phyloP scores from a whole-genome alignment of 192 early-diverging fungal species.

The Ambispora gerdemannii region DNA sequence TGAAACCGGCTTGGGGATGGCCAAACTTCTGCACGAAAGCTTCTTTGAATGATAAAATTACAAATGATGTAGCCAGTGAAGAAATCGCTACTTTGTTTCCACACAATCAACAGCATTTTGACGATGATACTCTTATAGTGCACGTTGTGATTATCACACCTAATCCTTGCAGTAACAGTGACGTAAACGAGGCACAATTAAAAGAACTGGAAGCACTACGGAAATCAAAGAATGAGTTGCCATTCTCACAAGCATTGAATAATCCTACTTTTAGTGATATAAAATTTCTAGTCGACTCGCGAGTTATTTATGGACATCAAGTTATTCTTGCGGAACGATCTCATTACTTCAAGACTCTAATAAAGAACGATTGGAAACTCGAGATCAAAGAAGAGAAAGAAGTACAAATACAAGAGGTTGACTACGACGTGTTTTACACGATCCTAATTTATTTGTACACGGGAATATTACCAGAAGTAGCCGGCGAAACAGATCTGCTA shows the following conservation, averaged over 20 bases:
- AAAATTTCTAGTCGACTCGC: constrained; percentile 3
- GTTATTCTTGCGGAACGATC: constrained; percentile 6
- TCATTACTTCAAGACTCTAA: constrained; percentile 20
- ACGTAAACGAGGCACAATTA: background rate
- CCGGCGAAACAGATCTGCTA: background rate
- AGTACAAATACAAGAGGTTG: background rate
- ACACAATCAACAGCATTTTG: background rate
- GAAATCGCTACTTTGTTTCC: background rate
- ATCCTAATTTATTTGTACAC: constrained; percentile 5
- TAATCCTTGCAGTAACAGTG: background rate
- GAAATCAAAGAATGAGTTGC: background rate
- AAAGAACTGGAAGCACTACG: background rate
- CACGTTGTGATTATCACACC: constrained; percentile 14
- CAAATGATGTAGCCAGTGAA: background rate
- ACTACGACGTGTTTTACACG: constrained; percentile 4
- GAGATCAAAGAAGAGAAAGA: constrained; percentile 3
- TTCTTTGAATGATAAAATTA: background rate
- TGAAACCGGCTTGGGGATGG: constrained; percentile 19
- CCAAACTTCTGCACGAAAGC: constrained; percentile 14
- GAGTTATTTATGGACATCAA: constrained; percentile 4
- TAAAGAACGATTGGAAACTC: constrained; percentile 19
- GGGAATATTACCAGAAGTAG: background rate
- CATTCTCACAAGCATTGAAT: constrained; percentile 9
- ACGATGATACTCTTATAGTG: constrained; percentile 11
- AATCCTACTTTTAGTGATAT: constrained; percentile 18